Evolutionary conservation across 768 basidiomycete genomes (phyloP).

Genomic region (Sarcodon sp.): DNA sequence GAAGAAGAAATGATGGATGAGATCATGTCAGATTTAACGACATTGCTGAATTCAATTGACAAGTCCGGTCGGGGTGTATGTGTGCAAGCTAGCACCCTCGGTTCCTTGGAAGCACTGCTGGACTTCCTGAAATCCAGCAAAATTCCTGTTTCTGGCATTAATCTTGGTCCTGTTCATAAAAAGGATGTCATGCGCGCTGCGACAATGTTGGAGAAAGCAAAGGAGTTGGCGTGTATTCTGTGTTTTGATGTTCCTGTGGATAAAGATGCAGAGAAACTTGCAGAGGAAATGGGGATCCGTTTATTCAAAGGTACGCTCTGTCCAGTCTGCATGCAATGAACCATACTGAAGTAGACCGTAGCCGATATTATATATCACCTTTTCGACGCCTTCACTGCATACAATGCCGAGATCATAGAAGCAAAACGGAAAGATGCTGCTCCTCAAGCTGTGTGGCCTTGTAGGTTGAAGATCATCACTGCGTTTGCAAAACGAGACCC

Average conservation of each 20-base stretch:
- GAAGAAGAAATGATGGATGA: constrained; percentile 92
- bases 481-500: constrained; percentile 95
- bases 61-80: constrained; percentile 95
- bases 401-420: constrained; percentile 84
- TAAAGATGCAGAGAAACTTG: constrained; percentile 83
- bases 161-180: constrained; percentile 95
- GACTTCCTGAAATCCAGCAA: constrained; percentile 93
- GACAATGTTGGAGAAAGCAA: constrained; percentile 92
- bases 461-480: constrained; percentile 85
- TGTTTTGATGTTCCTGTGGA: constrained; percentile 95
- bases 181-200: constrained; percentile 87
- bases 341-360: constrained; percentile 16
- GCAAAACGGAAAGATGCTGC: constrained; percentile 89
- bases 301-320: constrained; percentile 74
- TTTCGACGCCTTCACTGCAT: constrained; percentile 92
- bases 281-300: constrained; percentile 88
- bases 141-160: constrained; percentile 95
- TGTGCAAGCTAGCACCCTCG: constrained; percentile 94
- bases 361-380: constrained; percentile 99
- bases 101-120: constrained; percentile 90
- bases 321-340: background rate
- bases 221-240: constrained; percentile 88
- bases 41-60: constrained; percentile 81
- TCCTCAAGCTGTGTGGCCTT: constrained; percentile 94
- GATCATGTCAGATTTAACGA: constrained; percentile 91